Evolutionary conservation across 2,329 filamentous ascomycete species (phyloP).

Genomic region (Pseudopithomyces chartarum): DNA sequence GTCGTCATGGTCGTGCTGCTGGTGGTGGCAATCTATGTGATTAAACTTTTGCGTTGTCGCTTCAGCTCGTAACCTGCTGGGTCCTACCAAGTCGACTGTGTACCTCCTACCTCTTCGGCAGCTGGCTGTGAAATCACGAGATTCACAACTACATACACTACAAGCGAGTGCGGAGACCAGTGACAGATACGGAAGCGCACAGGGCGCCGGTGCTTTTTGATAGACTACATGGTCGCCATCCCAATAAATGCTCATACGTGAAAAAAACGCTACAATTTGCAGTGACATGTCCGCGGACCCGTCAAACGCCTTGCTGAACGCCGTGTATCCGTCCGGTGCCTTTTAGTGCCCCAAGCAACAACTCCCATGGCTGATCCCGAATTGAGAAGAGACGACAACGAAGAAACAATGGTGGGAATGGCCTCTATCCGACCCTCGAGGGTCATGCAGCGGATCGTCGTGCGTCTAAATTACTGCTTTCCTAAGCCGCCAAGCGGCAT

Average conservation of each 20-base stretch:
- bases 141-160: too few species aligned
- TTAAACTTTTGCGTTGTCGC: not conserved
- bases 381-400: constrained; percentile 12
- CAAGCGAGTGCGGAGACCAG: not conserved
- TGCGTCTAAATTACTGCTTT: constrained; percentile 44
- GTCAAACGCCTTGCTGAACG: constrained; percentile 29
- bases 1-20: not conserved
- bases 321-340: constrained; percentile 36
- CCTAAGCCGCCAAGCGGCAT: constrained; percentile 26
- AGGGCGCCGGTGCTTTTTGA: constrained; percentile 35
- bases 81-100: too few species aligned
- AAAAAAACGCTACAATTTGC: constrained; percentile 37
- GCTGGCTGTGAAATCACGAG: not conserved
- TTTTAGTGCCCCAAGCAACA: constrained; percentile 39
- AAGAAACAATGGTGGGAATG: constrained; percentile 11
- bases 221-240: constrained; percentile 41
- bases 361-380: constrained; percentile 29
- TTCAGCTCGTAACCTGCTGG: too few species aligned
- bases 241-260: constrained; percentile 18
- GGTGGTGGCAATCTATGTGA: not conserved
- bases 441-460: constrained; percentile 30
- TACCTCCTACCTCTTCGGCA: not conserved
- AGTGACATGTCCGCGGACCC: constrained; percentile 12
- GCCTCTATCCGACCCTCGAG: constrained; percentile 28
- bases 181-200: constrained; percentile 1